Conservation (phyloP, 306 rosid species). For the Prunus salicina region DNA sequence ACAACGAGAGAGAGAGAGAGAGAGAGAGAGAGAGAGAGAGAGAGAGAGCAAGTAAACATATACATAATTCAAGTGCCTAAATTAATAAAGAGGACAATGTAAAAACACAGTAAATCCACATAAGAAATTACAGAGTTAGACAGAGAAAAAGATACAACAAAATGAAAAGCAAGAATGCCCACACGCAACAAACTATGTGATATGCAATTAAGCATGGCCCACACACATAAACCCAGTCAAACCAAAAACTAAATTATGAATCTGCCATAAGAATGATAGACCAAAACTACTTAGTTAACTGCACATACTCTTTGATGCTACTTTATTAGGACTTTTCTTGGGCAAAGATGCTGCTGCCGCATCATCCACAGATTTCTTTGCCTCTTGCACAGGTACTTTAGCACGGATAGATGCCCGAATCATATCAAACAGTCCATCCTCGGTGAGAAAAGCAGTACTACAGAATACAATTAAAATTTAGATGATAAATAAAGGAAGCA, state of each 20-base stretch:
- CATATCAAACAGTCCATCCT: constrained; percentile 87
- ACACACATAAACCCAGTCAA: not conserved
- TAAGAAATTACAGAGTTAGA: not conserved
- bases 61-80: not conserved
- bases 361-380: constrained; percentile 42
- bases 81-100: not conserved
- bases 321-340: constrained; percentile 45
- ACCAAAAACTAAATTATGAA: not conserved
- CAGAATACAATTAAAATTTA: constrained; percentile 1
- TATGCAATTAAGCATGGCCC: not conserved
- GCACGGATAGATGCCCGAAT: constrained; percentile 57
- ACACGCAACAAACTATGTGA: not conserved
- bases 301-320: constrained; percentile 62
- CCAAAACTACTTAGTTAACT: not conserved
- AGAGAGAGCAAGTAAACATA: not conserved
- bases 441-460: constrained; percentile 80
- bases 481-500: constrained; percentile 18
- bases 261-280: not conserved
- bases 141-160: not conserved
- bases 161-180: not conserved
- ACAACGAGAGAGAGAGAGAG: not conserved
- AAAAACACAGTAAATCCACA: not conserved
- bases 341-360: constrained; percentile 39
- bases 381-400: constrained; percentile 44
- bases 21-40: not conserved